Percentiles rank a stretch among this genome's conserved stretches.
These are phyloP conservation scores for Coprinopsis cinerea DNA, from an alignment of 768 basidiomycete species.

Conservation along the genomic window DNA sequence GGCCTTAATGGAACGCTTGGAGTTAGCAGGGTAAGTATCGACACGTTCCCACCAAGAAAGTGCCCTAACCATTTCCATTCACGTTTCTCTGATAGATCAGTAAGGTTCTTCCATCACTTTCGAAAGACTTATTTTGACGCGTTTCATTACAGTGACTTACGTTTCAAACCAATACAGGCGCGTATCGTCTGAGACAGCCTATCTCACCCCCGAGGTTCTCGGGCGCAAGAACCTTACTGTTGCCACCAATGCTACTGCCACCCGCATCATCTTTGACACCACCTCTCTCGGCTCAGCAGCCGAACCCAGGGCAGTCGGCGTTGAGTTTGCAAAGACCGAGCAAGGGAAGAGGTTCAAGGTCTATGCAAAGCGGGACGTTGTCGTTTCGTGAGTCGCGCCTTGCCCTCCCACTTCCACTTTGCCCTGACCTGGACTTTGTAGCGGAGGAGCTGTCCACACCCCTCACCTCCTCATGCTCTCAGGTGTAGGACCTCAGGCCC, in stretches of 20 bases:
- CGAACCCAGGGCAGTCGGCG: conserved; percentile 48
- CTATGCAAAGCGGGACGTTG: conserved; percentile 51
- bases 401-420: background rate
- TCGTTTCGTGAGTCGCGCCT: conserved; percentile 45
- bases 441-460: conserved; percentile 41
- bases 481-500: conserved; percentile 64
- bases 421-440: conserved; percentile 3
- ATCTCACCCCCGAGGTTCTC: conserved; percentile 60
- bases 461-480: conserved; percentile 70
- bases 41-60: background rate
- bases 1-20: conserved; percentile 54
- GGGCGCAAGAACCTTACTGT: conserved; percentile 61
- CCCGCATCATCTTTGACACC: conserved; percentile 49
- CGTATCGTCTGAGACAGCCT: conserved; percentile 60
- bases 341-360: conserved; percentile 37
- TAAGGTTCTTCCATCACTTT: conserved; percentile 19
- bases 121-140: conserved; percentile 3
- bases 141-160: conserved; percentile 53
- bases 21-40: conserved; percentile 45
- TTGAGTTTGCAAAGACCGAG: conserved; percentile 46
- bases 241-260: conserved; percentile 49
- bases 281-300: conserved; percentile 18
- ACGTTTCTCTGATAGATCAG: conserved; percentile 31
- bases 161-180: conserved; percentile 46
- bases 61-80: background rate